phyloP scores from a whole-genome alignment of 495 filamentous ascomycete species.

The Tetracladium setigerum region DNA sequence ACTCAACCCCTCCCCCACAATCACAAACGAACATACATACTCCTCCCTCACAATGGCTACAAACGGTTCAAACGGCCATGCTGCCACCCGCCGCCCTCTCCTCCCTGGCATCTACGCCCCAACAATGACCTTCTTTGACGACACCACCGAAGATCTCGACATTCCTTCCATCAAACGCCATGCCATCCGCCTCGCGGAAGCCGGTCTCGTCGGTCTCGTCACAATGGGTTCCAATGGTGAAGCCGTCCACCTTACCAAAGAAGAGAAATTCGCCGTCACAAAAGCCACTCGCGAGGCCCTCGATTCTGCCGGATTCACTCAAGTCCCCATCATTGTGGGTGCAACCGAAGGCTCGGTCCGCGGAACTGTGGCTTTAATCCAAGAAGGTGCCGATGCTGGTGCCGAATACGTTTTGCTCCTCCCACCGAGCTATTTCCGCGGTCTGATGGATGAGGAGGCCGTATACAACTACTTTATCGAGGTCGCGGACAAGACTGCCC shows the following conservation, averaged over 20 bases:
- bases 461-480: conserved; percentile 69
- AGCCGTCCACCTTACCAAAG: conserved; percentile 70
- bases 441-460: conserved; percentile 67
- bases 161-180: conserved; percentile 70
- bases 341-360: conserved; percentile 71
- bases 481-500: conserved; percentile 66
- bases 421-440: conserved; percentile 78
- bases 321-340: conserved; percentile 75
- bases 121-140: conserved; percentile 86
- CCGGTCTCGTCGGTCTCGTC: conserved; percentile 74
- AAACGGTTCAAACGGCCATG: conserved; percentile 28
- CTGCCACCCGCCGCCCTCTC: conserved; percentile 49
- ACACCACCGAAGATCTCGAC: conserved; percentile 75
- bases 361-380: conserved; percentile 67
- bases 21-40: conserved; percentile 1
- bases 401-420: conserved; percentile 74
- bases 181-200: conserved; percentile 71
- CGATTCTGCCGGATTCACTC: conserved; percentile 67
- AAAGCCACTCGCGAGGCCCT: conserved; percentile 74
- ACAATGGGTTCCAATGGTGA: conserved; percentile 90
- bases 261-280: conserved; percentile 70
- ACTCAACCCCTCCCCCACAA: neutral
- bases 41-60: conserved; percentile 14
- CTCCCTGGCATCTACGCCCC: conserved; percentile 83
- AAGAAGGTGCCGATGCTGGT: conserved; percentile 58